Evolutionary conservation across 2,329 filamentous ascomycete genomes (phyloP).

Genomic region (Tolypocladium tundrense): DNA sequence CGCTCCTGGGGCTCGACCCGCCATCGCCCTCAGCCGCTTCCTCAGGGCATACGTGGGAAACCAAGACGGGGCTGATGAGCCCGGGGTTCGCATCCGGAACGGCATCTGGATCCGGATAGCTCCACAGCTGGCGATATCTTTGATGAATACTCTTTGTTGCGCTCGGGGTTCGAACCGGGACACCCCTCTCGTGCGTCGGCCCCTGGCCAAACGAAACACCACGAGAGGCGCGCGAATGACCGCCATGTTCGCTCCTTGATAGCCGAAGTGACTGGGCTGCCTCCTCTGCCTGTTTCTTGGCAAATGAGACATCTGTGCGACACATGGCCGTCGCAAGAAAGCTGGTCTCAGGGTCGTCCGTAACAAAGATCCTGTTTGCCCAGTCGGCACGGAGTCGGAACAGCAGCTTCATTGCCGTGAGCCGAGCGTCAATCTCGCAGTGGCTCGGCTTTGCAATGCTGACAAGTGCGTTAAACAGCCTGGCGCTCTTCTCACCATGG

Average conservation of each 20-base stretch:
- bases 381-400: conserved; percentile 79
- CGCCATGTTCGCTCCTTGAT: conserved; percentile 33
- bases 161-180: conserved; percentile 31
- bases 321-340: conserved; percentile 63
- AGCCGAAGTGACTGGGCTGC: conserved; percentile 32
- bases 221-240: conserved; percentile 29
- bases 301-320: conserved; percentile 46
- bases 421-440: conserved; percentile 57
- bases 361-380: conserved; percentile 64
- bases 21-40: conserved; percentile 4
- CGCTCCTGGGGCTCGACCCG: conserved; percentile 13
- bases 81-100: conserved; percentile 37
- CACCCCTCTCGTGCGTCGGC: conserved; percentile 30
- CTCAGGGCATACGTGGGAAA: conserved; percentile 21
- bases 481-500: conserved; percentile 53
- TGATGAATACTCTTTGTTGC: conserved; percentile 19
- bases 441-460: conserved; percentile 49
- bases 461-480: conserved; percentile 53
- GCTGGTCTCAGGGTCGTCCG: conserved; percentile 59
- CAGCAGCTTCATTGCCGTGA: conserved; percentile 67
- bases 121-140: conserved; percentile 45
- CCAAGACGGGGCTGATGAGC: conserved; percentile 40
- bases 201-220: conserved; percentile 42
- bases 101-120: conserved; percentile 44
- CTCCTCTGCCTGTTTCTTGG: conserved; percentile 42